These are phyloP conservation scores for Sporothrix brunneoviolacea DNA, from an alignment of 2,329 filamentous ascomycete genomes.

Conservation along the genomic window DNA sequence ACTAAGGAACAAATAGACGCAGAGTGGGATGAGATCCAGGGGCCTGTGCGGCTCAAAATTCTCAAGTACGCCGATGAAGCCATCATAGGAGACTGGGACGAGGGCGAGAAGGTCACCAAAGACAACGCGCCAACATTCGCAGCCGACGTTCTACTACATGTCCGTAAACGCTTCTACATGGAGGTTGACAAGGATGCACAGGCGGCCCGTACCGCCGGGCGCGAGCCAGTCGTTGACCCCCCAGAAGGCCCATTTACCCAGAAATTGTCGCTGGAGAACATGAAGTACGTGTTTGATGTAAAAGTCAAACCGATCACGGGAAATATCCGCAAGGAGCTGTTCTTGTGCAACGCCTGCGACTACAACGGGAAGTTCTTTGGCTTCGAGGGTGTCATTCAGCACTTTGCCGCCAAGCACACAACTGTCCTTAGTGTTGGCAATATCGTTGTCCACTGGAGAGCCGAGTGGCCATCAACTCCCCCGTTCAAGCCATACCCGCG, in stretches of 20 bases:
- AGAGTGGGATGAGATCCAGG: conserved; percentile 66
- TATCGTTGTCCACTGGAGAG: conserved; percentile 69
- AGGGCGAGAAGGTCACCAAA: conserved; percentile 55
- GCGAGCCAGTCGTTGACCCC: conserved; percentile 39
- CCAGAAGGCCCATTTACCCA: conserved; percentile 48
- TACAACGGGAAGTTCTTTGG: conserved; percentile 61
- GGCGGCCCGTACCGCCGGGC: conserved; percentile 39
- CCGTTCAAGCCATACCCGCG: conserved; percentile 61
- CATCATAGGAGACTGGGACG: conserved; percentile 58
- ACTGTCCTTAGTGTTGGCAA: conserved; percentile 61
- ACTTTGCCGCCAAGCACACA: conserved; percentile 79
- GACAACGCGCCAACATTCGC: conserved; percentile 64
- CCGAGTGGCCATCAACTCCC: conserved; percentile 71
- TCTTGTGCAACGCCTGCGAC: conserved; percentile 66
- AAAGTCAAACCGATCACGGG: conserved; percentile 68
- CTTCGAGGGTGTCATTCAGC: conserved; percentile 74
- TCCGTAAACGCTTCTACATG: conserved; percentile 60
- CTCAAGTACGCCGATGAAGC: conserved; percentile 62
- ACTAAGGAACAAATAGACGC: conserved; percentile 53
- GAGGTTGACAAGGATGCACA: conserved; percentile 49
- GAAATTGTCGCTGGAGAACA: conserved; percentile 70
- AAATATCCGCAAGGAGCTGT: conserved; percentile 60
- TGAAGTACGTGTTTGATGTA: conserved; percentile 78
- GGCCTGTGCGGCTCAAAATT: conserved; percentile 59
- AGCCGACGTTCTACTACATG: conserved; percentile 60